Conservation (phyloP, 2,329 filamentous ascomycete species). For the Penicillium thymicola region DNA sequence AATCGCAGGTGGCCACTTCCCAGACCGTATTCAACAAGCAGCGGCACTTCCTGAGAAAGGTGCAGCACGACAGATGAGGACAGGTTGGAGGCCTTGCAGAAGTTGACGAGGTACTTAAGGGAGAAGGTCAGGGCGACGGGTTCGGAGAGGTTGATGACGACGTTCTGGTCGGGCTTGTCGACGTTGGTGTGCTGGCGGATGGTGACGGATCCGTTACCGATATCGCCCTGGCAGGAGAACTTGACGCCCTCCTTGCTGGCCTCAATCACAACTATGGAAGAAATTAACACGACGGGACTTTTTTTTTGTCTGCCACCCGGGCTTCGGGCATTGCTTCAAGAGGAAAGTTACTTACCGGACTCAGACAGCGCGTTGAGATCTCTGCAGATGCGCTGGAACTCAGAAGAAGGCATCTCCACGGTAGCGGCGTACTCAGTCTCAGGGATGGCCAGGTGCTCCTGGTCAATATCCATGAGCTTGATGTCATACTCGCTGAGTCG, state of each 20-base stretch:
- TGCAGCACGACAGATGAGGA: conserved; percentile 83
- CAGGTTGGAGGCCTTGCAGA: conserved; percentile 93
- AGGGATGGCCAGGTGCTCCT: conserved; percentile 97
- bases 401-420: conserved; percentile 78
- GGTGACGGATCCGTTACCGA: conserved; percentile 90
- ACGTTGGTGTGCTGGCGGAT: conserved; percentile 84
- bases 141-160: conserved; percentile 87
- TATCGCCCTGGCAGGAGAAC: conserved; percentile 90
- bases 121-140: conserved; percentile 95
- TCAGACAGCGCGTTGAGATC: conserved; percentile 91
- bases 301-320: background rate
- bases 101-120: conserved; percentile 98
- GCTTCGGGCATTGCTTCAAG: background rate
- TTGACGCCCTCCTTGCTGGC: conserved; percentile 96
- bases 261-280: conserved; percentile 78
- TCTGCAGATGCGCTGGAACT: conserved; percentile 93
- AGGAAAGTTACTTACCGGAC: conserved; percentile 65
- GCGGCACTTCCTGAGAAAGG: conserved; percentile 91
- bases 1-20: conserved; percentile 88
- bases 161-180: conserved; percentile 81
- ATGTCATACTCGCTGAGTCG: conserved; percentile 98
- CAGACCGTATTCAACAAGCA: conserved; percentile 88
- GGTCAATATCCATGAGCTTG: conserved; percentile 99
- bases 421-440: conserved; percentile 98
- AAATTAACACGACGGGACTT: conserved; percentile 12